Evolutionary conservation across 495 filamentous ascomycete species (phyloP).

Genomic region (Physcia stellaris): DNA sequence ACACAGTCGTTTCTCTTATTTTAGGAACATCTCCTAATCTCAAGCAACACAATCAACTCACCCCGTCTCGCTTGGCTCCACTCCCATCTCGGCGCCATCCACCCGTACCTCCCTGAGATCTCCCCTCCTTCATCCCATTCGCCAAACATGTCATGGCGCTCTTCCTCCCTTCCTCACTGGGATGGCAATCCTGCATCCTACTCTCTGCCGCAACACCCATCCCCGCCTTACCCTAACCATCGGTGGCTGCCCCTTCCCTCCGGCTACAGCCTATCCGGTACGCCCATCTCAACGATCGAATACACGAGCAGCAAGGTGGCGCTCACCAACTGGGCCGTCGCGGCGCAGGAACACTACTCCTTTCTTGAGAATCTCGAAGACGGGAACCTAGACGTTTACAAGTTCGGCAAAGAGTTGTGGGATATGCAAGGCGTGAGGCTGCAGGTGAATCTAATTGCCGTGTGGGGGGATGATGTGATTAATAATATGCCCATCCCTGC

Average conservation of each 20-base stretch:
- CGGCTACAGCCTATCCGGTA: not conserved
- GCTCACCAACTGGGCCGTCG: conserved; percentile 12
- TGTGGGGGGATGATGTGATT: conserved; percentile 12
- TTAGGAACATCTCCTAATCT: conserved; percentile 21
- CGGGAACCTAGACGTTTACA: conserved; percentile 6
- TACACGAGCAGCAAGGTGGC: conserved; percentile 4
- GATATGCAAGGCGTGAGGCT: conserved; percentile 12
- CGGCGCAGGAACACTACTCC: conserved; percentile 17
- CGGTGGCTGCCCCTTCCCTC: conserved; percentile 14
- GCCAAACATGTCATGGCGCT: conserved; percentile 5
- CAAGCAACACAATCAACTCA: conserved; percentile 32
- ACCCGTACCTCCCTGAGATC: conserved; percentile 28
- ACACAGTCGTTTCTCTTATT: not conserved
- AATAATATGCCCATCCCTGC: conserved; percentile 9
- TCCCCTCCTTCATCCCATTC: not conserved
- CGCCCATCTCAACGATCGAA: conserved; percentile 8
- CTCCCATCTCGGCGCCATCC: conserved; percentile 27
- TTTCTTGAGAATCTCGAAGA: conserved; percentile 16
- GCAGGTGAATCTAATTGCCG: conserved; percentile 14
- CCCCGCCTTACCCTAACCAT: conserved; percentile 8
- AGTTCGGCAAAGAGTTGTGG: conserved; percentile 10
- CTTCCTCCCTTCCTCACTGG: conserved; percentile 5
- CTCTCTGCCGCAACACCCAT: not conserved
- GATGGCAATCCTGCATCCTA: not conserved
- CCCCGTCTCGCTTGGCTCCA: conserved; percentile 30